Conservation (phyloP, 2,329 filamentous ascomycete genomes). For the Fusarium avenaceum region DNA sequence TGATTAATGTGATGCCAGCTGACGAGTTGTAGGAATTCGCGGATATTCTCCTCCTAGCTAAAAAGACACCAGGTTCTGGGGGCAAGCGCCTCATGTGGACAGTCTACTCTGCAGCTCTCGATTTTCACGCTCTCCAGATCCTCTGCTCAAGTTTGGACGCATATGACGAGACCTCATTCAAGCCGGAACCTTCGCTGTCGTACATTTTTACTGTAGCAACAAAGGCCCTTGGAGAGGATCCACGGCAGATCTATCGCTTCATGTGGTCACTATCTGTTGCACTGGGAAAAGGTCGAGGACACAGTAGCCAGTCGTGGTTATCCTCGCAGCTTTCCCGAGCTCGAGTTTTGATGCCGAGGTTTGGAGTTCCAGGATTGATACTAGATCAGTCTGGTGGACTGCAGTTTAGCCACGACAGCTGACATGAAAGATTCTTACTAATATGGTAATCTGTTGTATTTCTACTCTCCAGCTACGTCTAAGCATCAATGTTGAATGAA, state of each 20-base stretch:
- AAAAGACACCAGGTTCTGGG: neutral
- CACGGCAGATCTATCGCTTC: constrained; percentile 40
- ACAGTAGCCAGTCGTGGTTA: constrained; percentile 29
- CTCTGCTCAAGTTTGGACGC: constrained; percentile 19
- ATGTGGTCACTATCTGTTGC: constrained; percentile 46
- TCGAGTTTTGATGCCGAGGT: constrained; percentile 31
- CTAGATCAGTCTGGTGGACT: constrained; percentile 22
- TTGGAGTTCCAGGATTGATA: constrained; percentile 33
- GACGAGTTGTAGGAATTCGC: constrained; percentile 35
- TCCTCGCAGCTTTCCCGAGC: constrained; percentile 29
- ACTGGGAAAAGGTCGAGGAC: constrained; percentile 12
- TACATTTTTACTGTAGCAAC: constrained; percentile 36
- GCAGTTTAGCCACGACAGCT: neutral
- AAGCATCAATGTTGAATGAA: constrained; percentile 6
- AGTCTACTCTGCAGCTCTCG: constrained; percentile 36
- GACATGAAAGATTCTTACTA: neutral
- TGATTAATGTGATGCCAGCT: accelerated
- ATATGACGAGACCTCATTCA: neutral
- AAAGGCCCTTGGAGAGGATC: constrained; percentile 35
- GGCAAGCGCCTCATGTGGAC: constrained; percentile 47
- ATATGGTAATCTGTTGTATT: neutral
- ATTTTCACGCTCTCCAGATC: constrained; percentile 39
- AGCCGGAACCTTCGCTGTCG: neutral
- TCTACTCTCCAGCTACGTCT: neutral
- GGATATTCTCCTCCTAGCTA: constrained; percentile 33